Evolutionary conservation across 768 basidiomycete genomes (phyloP).

Genomic region (Serendipita sp.): DNA sequence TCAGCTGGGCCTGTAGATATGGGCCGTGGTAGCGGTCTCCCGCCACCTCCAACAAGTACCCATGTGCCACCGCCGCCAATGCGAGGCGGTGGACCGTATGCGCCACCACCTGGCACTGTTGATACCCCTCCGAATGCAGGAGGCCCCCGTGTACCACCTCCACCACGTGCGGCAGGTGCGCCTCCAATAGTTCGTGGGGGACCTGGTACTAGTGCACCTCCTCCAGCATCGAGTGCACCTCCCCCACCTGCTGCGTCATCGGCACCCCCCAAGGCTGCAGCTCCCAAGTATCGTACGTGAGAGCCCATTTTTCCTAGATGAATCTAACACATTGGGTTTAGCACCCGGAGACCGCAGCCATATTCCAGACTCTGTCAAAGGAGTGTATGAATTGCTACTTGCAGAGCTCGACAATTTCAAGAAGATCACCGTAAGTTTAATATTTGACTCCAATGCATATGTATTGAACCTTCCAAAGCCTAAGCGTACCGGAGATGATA

Average conservation of each 20-base stretch:
- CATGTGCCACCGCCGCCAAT: conserved; percentile 8
- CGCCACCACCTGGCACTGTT: conserved; percentile 13
- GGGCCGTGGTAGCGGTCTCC: conserved; percentile 2
- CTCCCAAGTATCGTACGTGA: conserved; percentile 44
- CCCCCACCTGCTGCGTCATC: conserved; percentile 13
- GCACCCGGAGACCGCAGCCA: conserved; percentile 86
- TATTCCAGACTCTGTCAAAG: conserved; percentile 53
- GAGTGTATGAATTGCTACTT: conserved; percentile 50
- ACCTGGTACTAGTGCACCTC: conserved; percentile 15
- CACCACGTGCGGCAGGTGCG: conserved; percentile 13
- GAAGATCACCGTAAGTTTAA: conserved; percentile 50
- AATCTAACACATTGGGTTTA: conserved; percentile 18
- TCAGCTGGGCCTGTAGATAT: neutral
- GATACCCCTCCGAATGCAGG: neutral
- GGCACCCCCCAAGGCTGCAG: conserved; percentile 3
- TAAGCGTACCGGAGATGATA: conserved; percentile 69
- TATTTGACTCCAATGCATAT: conserved; percentile 1
- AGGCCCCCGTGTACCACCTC: conserved; percentile 14
- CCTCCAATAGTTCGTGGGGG: conserved; percentile 8
- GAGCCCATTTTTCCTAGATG: neutral
- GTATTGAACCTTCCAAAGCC: conserved; percentile 40
- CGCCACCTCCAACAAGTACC: conserved; percentile 10
- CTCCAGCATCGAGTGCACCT: conserved; percentile 12
- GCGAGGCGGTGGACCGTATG: conserved; percentile 16
- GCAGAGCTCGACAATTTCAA: conserved; percentile 48